Evolutionary conservation across 163 green algal genomes (phyloP), one percentile per base, ranked within the genome.

Genomic region (Scenedesmus sp.): DNA sequence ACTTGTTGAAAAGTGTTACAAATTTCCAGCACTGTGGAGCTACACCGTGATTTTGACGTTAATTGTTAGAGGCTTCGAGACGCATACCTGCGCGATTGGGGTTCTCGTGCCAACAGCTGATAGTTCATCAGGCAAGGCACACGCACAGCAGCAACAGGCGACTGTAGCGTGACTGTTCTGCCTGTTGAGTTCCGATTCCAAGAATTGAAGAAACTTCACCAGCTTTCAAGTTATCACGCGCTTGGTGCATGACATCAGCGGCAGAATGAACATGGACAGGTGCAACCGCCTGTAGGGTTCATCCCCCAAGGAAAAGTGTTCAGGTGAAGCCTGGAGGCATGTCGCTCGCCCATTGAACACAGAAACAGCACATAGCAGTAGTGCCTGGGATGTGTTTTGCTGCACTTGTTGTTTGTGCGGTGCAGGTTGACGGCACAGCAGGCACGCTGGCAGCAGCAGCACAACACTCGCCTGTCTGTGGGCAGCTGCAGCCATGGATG

Each of bases 401-500:
- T 76, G 30, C 30, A 40, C 20, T 12, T 70, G 56, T 16, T 33
- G 65, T n/a, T 10, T 40, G 4, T n/a, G n/a, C n/a, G 65, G 6
- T 76, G 65, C 65, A 76, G 65, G 65, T 76, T 26, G 30, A 37
- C 65, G 18, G 65, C 65, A 76, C 30, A 76, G 30, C 65, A 76
- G 65, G 65, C 65, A 76, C 65, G 30, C 65, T 76, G 65, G 65
- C 65, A 76, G 30, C 30, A 76, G 65, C 65, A 37, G 65, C 65
- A 7, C 65, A 40, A 20, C 9, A 18, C 30, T 37, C 2, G 65
- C 65, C 65, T 76, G 65, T 30, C 65, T 40, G 65, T 76, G 65
- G 26, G 30, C 65, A 76, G 65, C 65, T 40, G 65, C 65, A 76
- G 65, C 65, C 82, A 83, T 89, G 44, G 68, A 83, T 56, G 85